phyloP scores from a whole-genome alignment of 345 rosid genomes.

The Orychophragmus violaceus region DNA sequence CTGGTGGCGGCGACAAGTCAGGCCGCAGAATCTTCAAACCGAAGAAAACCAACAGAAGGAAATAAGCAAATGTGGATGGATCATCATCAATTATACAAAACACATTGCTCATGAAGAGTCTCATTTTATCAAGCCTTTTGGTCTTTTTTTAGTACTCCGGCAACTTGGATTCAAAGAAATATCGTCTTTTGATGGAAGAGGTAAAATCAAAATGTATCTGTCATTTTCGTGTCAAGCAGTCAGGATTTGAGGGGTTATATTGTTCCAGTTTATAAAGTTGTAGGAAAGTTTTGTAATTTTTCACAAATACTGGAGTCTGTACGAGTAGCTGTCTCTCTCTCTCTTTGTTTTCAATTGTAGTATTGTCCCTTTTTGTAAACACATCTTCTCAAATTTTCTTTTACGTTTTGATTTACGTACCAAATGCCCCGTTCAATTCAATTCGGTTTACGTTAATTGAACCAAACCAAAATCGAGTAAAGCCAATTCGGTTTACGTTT shows the following conservation, averaged over 20 bases:
- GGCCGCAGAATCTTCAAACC: conserved; percentile 46
- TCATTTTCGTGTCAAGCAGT: neutral
- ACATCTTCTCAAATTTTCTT: neutral
- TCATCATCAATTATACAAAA: neutral
- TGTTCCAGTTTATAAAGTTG: conserved; percentile 18
- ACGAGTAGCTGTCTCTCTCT: conserved; percentile 1
- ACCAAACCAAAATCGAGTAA: neutral
- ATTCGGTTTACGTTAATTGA: neutral
- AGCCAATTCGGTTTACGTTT: neutral
- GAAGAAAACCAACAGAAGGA: conserved; percentile 40
- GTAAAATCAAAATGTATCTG: neutral
- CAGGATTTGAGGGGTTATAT: neutral
- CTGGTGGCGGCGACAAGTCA: conserved; percentile 66
- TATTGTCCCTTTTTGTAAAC: conserved; percentile 3
- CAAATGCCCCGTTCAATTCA: neutral
- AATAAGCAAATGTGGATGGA: conserved; percentile 32
- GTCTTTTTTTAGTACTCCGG: neutral
- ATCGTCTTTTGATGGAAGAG: neutral
- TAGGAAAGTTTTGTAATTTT: conserved; percentile 34
- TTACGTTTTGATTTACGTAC: neutral
- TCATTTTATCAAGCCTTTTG: neutral
- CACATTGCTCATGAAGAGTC: conserved; percentile 13
- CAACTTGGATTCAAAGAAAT: neutral
- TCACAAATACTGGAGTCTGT: conserved; percentile 13
- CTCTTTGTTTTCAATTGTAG: neutral